A percentile compares a stretch with the other conserved stretches of the same genome.
phyloP scores from a whole-genome alignment of 1,284 basidiomycete genomes.

The Rhodofomes roseus region DNA sequence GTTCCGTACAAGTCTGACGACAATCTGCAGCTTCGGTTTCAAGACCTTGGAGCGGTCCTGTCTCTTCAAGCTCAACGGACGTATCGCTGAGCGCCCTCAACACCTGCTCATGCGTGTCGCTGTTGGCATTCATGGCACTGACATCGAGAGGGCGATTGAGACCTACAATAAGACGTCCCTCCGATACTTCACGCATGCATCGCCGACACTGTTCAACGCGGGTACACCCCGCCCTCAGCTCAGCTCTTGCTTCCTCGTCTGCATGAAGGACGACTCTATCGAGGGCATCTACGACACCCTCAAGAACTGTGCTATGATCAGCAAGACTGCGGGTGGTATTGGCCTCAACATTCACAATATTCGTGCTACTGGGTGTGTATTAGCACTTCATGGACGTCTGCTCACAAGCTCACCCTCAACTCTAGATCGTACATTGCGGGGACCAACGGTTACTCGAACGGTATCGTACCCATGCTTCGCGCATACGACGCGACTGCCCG shows the following conservation, averaged over 20 bases:
- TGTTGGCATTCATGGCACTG: conserved; percentile 91
- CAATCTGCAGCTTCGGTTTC: conserved; percentile 83
- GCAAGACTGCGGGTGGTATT: conserved; percentile 98
- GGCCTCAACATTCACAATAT: conserved; percentile 97
- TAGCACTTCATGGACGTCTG: neutral
- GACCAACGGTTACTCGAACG: conserved; percentile 98
- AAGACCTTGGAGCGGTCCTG: conserved; percentile 99
- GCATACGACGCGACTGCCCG: conserved; percentile 98
- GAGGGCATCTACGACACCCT: conserved; percentile 99
- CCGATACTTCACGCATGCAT: conserved; percentile 97
- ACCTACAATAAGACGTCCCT: conserved; percentile 97
- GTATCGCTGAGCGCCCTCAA: conserved; percentile 95
- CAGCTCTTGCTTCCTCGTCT: conserved; percentile 96
- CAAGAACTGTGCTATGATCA: conserved; percentile 99
- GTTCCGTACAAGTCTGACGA: neutral
- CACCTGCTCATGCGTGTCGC: conserved; percentile 99
- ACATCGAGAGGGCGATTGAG: conserved; percentile 88
- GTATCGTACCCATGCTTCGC: conserved; percentile 99
- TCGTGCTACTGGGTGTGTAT: conserved; percentile 83
- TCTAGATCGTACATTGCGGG: conserved; percentile 84
- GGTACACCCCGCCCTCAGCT: conserved; percentile 95
- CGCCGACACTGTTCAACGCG: conserved; percentile 98
- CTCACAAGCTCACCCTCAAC: conserved; percentile 5
- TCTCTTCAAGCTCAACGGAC: conserved; percentile 90
- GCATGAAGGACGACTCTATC: conserved; percentile 99